A percentile compares a stretch with the other conserved stretches of the same genome.
Evolutionary conservation across 768 basidiomycete genomes (phyloP).

Genomic region (Kondoa subrosea): DNA sequence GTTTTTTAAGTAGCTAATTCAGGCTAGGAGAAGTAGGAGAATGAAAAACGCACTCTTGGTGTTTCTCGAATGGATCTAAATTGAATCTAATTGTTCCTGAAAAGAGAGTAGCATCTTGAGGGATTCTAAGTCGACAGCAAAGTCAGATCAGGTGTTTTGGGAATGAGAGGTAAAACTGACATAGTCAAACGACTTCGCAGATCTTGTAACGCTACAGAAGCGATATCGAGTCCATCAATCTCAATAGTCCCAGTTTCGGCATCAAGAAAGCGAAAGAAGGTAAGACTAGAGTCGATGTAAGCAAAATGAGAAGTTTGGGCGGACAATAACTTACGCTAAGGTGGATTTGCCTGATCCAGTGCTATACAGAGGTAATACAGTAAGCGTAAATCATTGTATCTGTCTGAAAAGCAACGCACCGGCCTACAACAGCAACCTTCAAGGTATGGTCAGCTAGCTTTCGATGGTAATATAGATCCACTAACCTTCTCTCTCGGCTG

Average conservation of each 20-base stretch:
- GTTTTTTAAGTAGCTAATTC: not conserved
- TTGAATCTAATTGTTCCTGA: slow-evolving; percentile 56
- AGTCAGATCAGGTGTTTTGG: not conserved
- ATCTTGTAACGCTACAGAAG: slow-evolving; percentile 35
- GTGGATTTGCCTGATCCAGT: slow-evolving; percentile 27
- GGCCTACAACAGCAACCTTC: not conserved
- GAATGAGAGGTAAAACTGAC: not conserved
- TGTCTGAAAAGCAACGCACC: not conserved
- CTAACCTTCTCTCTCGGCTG: slow-evolving; percentile 33
- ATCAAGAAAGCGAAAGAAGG: slow-evolving; percentile 38
- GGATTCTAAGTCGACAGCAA: slow-evolving; percentile 24
- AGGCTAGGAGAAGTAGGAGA: slow-evolving; percentile 5
- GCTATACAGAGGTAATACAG: no score
- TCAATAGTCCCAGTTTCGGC: slow-evolving; percentile 29
- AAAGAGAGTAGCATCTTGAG: slow-evolving; percentile 52
- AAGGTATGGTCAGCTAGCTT: no score
- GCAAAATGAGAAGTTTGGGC: not conserved
- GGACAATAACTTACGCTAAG: slow-evolving; percentile 26
- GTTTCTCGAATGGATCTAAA: slow-evolving; percentile 19
- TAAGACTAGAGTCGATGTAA: slow-evolving; percentile 19
- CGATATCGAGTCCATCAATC: slow-evolving; percentile 36
- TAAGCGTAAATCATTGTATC: slow-evolving; percentile 11
- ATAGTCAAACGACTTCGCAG: slow-evolving; percentile 55
- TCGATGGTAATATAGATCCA: no score
- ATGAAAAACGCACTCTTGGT: not conserved